These are phyloP conservation scores for Colletotrichum chrysophilum DNA, from an alignment of 2,329 filamentous ascomycete species.

Conservation along the genomic window DNA sequence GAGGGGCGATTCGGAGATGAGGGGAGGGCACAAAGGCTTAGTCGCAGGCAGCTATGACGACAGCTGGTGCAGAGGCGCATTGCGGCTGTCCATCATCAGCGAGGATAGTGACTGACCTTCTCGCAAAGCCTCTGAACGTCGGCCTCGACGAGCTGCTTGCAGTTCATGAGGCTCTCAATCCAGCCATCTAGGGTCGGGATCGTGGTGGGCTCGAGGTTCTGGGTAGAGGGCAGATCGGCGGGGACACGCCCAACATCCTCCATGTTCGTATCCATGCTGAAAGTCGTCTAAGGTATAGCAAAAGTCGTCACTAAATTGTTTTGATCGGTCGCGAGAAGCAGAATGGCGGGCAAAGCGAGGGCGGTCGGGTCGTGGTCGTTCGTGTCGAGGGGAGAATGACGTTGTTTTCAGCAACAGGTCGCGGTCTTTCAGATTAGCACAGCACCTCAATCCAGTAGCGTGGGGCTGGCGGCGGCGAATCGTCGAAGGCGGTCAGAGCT, in stretches of 20 bases:
- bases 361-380: constrained; percentile 7
- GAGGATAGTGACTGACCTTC: constrained; percentile 68
- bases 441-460: constrained; percentile 20
- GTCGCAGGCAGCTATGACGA: neutral
- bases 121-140: constrained; percentile 98
- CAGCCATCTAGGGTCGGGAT: constrained; percentile 95
- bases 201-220: constrained; percentile 77
- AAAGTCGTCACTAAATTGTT: neutral
- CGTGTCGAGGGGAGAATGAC: constrained; percentile 14
- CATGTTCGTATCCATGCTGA: constrained; percentile 94
- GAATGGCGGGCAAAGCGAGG: constrained; percentile 12
- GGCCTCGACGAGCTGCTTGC: constrained; percentile 95
- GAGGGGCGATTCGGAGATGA: constrained; percentile 26
- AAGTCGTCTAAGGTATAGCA: constrained; percentile 6
- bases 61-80: neutral
- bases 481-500: constrained; percentile 22
- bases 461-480: constrained; percentile 22
- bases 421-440: constrained; percentile 18
- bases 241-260: constrained; percentile 93
- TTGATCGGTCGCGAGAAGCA: constrained; percentile 20
- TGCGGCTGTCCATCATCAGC: neutral
- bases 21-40: constrained; percentile 3
- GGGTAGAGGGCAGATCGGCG: constrained; percentile 75
- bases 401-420: constrained; percentile 22
- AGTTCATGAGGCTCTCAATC: constrained; percentile 98